A percentile compares a stretch with the other conserved stretches of the same genome.
Conservation (phyloP, 1,139 yeast species). For the Nakaseomyces glabratus region DNA sequence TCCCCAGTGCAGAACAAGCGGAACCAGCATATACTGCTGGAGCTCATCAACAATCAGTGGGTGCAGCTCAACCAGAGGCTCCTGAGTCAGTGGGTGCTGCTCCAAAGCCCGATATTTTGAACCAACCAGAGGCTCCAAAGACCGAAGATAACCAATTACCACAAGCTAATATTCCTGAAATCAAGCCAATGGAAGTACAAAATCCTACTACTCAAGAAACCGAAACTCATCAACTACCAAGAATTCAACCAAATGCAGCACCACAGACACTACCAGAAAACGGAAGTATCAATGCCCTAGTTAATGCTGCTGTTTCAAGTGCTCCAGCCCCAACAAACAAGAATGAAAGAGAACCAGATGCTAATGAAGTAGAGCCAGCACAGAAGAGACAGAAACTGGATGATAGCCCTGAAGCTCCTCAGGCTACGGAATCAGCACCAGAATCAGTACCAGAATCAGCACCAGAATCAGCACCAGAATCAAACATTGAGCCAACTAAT, state of each 20-base stretch:
- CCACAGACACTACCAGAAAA: conserved; percentile 26
- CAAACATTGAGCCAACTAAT: background rate
- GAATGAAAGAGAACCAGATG: conserved; percentile 4
- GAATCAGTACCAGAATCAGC: conserved; percentile 5
- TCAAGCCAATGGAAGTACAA: no score
- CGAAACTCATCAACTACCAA: conserved; percentile 9
- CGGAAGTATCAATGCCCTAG: conserved; percentile 28
- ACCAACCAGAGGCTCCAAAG: background rate
- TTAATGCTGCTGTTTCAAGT: conserved; percentile 26
- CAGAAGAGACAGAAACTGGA: conserved; percentile 6
- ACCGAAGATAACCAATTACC: background rate
- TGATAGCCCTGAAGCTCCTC: conserved; percentile 8
- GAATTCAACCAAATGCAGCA: conserved; percentile 6
- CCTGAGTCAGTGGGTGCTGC: conserved; percentile 6
- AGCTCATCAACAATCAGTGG: conserved; percentile 9
- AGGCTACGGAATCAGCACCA: conserved; percentile 5
- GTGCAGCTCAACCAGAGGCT: conserved; percentile 8
- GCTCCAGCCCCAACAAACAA: conserved; percentile 10
- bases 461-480: background rate
- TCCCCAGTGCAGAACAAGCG: conserved; percentile 7
- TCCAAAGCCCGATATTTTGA: conserved; percentile 8
- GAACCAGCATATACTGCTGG: conserved; percentile 9
- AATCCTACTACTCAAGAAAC: no score
- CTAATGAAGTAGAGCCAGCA: conserved; percentile 4
- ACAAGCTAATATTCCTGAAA: no score